Base-by-base conservation (phyloP, 1,284 basidiomycete genomes). In the Pseudozyma tsukubaensis region DNA sequence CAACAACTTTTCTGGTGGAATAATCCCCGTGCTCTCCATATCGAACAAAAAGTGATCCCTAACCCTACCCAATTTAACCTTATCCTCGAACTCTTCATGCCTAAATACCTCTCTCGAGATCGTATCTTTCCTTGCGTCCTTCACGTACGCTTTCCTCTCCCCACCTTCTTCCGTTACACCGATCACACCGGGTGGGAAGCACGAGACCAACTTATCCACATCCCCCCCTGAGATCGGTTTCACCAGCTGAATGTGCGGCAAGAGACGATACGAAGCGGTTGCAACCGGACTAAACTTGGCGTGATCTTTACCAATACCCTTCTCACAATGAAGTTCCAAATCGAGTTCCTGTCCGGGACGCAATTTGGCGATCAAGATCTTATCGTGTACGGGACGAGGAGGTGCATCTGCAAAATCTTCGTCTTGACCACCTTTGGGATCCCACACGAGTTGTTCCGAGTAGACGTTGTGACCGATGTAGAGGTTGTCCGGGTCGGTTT, bases 271-370 rank as follows among this genome's bases (percentile, higher is more conserved):
- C 2, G 94, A 93, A 1, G 96, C 78, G 4, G 59, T 81, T 51
- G 84, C 76, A 53, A 99, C 97, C n/a, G 97, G 94, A 60, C 90
- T 94, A 85, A 93, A 99, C 84, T 99, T 99, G 44, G 97, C 94
- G 83, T 99, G 97, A 78, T 96, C 94, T 79, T 93, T 94, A 19
- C 94, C 95, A n/a, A 94, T 89, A 8, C 94, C 93, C 84, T 98
- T 98, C 65, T 95, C 88, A 50, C 94, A 95, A 84, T 99, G 95
- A 65, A 97, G 83, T 83, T 97, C 93, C 86, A 95, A 89, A 37
- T 92, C 88, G 44, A 97, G 87, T 50, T 88, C 88, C 84, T 95
- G 92, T 5, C 95, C 96, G 0, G 96, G 96, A 45, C 94, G 87
- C 50, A 99, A 86, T 85, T 99, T 99, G n/a, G 92, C 92, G 34